Evolutionary conservation across 345 rosid species (phyloP).

Genomic region (Acer yangbiense): DNA sequence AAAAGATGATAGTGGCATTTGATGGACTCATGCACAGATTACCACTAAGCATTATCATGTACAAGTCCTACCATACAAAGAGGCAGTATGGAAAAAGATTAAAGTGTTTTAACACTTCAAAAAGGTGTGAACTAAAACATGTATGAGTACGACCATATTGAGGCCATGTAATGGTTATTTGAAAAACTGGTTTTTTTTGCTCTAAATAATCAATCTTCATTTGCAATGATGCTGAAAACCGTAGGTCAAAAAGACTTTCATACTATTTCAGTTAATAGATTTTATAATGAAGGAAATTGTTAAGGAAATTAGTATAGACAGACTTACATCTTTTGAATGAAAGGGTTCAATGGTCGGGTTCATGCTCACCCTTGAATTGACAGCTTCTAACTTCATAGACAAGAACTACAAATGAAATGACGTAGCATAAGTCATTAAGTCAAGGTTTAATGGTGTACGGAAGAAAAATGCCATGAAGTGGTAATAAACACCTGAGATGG

Average conservation of each 20-base stretch:
- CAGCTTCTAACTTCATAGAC: constrained; percentile 94
- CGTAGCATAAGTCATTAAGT: constrained; percentile 12
- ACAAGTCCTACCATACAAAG: neutral
- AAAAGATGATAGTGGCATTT: no score
- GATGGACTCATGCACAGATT: no score
- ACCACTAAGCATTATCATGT: neutral
- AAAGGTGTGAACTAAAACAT: neutral
- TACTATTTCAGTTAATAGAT: constrained; percentile 1
- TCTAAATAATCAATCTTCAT: neutral
- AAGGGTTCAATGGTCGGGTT: constrained; percentile 59
- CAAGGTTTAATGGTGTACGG: constrained; percentile 11
- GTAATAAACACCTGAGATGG: neutral
- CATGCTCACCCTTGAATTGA: constrained; percentile 62
- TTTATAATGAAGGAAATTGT: neutral
- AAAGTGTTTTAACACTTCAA: neutral
- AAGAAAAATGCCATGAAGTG: no score
- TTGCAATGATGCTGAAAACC: neutral
- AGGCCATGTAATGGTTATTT: neutral
- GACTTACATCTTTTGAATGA: constrained; percentile 77
- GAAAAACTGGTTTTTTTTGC: neutral
- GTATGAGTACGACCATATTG: neutral
- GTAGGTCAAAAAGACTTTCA: neutral
- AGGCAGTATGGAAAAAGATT: neutral
- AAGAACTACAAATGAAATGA: constrained; percentile 59
- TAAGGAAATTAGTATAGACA: neutral